Conservation (phyloP, 2,329 filamentous ascomycete genomes). For the Fusarium foetens region DNA sequence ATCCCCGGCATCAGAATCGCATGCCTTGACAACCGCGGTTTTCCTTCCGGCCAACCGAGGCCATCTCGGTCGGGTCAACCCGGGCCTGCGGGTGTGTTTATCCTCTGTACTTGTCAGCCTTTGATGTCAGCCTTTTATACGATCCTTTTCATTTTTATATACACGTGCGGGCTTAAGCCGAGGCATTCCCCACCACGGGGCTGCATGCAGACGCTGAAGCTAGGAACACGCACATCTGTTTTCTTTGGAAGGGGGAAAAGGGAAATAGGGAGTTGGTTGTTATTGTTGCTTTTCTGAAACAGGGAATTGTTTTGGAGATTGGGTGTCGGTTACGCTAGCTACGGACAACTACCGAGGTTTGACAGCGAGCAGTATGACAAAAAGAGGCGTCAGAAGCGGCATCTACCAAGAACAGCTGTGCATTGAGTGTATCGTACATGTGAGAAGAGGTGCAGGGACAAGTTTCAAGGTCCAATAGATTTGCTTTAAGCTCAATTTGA, state of each 20-base stretch:
- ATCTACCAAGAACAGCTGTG: conserved; percentile 23
- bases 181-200: conserved; percentile 24
- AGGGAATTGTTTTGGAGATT: conserved; percentile 28
- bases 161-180: conserved; percentile 35
- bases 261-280: conserved; percentile 18
- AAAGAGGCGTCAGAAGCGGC: conserved; percentile 40
- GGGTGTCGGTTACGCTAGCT: conserved; percentile 23
- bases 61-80: conserved; percentile 35
- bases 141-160: conserved; percentile 14
- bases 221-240: neutral
- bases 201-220: neutral
- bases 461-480: conserved; percentile 39
- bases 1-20: conserved; percentile 13
- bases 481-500: conserved; percentile 35
- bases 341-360: conserved; percentile 40
- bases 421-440: conserved; percentile 37
- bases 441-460: conserved; percentile 35
- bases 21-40: conserved; percentile 29
- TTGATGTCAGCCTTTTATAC: neutral
- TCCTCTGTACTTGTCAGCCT: neutral
- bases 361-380: conserved; percentile 23
- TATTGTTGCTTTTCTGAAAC: conserved; percentile 17
- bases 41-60: conserved; percentile 42
- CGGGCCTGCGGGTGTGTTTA: conserved; percentile 33
- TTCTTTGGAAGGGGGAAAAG: conserved; percentile 8